Evolutionary conservation across 768 basidiomycete genomes (phyloP).

Genomic region (Tricholoma sp.): DNA sequence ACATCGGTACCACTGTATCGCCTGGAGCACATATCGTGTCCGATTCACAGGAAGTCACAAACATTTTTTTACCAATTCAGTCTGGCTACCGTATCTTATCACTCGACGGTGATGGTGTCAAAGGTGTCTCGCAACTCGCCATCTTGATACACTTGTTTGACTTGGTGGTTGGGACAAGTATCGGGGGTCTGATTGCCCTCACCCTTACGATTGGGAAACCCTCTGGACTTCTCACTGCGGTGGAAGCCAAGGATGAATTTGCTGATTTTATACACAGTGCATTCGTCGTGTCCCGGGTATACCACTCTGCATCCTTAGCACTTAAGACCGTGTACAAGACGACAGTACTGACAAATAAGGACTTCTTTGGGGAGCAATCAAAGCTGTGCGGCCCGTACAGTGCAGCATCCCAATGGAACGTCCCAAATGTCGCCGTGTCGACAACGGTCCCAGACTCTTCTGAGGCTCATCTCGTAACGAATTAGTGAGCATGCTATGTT

Average conservation of each 20-base stretch:
- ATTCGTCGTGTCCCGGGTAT: no score
- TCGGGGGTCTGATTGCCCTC: neutral
- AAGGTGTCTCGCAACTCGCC: neutral
- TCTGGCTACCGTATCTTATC: no score
- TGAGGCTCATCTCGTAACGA: neutral
- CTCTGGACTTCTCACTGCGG: neutral
- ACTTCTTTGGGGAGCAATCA: neutral
- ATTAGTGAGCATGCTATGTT: no score
- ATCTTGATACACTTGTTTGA: neutral
- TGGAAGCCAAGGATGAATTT: neutral
- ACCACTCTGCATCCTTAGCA: no score
- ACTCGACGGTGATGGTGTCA: neutral
- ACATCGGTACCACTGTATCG: neutral
- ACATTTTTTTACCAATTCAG: neutral
- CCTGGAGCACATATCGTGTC: neutral
- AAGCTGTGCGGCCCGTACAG: neutral
- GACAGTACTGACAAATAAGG: neutral
- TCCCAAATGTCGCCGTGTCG: no score
- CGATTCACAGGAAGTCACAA: neutral
- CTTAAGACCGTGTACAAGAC: no score
- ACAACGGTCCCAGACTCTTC: neutral
- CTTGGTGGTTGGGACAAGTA: no score
- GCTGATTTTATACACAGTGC: no score
- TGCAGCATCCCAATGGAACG: no score
- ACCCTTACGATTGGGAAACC: neutral